These are phyloP conservation scores for Candida ipomoeae DNA, from an alignment of 805 yeast species.

Conservation along the genomic window DNA sequence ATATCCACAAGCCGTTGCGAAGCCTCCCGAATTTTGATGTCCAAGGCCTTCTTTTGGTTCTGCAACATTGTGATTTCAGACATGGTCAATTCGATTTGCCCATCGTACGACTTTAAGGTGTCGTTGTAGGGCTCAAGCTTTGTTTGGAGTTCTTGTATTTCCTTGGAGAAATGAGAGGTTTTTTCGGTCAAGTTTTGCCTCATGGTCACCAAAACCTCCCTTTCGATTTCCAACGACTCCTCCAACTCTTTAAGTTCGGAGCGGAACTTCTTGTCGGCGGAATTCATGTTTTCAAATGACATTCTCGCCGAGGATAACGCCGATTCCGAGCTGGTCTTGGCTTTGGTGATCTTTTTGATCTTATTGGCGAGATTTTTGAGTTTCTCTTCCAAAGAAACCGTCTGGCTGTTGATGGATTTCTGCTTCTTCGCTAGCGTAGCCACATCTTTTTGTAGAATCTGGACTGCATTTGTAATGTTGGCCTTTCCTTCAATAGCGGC, in stretches of 20 bases:
- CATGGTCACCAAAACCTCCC: conserved; percentile 54
- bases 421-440: conserved; percentile 23
- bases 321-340: conserved; percentile 45
- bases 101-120: conserved; percentile 56
- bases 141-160: conserved; percentile 60
- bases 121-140: conserved; percentile 82
- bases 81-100: conserved; percentile 59
- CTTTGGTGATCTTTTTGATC: conserved; percentile 54
- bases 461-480: conserved; percentile 12
- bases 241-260: conserved; percentile 45
- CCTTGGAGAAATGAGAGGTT: conserved; percentile 62
- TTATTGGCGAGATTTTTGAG: conserved; percentile 60
- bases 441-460: conserved; percentile 19
- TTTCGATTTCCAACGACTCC: conserved; percentile 48
- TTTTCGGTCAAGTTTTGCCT: conserved; percentile 66
- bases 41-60: conserved; percentile 41
- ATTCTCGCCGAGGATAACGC: conserved; percentile 42
- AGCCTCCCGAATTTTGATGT: conserved; percentile 42
- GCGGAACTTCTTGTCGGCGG: conserved; percentile 42
- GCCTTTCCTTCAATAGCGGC: conserved; percentile 32
- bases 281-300: conserved; percentile 43
- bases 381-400: conserved; percentile 73
- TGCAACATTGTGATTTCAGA: conserved; percentile 60
- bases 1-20: conserved; percentile 43
- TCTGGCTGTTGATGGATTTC: conserved; percentile 41